Conservation (phyloP, 768 basidiomycete genomes). For the Termitomyces sp. region DNA sequence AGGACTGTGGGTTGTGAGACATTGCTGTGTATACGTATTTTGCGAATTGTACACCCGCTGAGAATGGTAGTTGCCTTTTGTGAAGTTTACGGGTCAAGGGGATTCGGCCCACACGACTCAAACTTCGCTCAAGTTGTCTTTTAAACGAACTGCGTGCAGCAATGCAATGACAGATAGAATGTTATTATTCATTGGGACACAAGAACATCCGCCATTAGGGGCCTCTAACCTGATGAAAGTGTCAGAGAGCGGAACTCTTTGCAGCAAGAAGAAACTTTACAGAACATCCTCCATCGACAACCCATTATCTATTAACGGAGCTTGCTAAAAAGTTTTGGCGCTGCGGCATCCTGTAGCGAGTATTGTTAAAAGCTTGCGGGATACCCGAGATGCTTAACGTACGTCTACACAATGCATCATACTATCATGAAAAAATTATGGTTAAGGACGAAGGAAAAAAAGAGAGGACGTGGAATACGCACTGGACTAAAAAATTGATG, state of each 20-base stretch:
- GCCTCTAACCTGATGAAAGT: background rate
- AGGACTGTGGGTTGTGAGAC: background rate
- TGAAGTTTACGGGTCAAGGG: background rate
- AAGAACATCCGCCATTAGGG: background rate
- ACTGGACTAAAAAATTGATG: slow-evolving; percentile 52
- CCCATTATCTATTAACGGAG: slow-evolving; percentile 38
- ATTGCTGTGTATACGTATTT: background rate
- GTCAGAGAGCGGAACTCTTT: background rate
- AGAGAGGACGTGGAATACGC: background rate
- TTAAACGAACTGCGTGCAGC: background rate
- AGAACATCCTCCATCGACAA: background rate
- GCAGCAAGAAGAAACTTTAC: background rate
- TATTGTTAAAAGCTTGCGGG: slow-evolving; percentile 24
- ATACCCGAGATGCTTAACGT: slow-evolving; percentile 27
- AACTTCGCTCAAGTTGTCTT: no score
- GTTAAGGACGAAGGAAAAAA: background rate
- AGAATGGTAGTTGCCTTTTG: background rate
- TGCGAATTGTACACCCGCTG: background rate
- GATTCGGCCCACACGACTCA: background rate
- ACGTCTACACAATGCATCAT: slow-evolving; percentile 95
- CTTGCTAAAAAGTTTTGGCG: slow-evolving; percentile 80
- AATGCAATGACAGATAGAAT: background rate
- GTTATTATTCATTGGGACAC: background rate
- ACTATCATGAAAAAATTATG: slow-evolving; percentile 28
- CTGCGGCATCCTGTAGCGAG: slow-evolving; percentile 41